phyloP scores from a whole-genome alignment of 73 alveolate species.

The Durusdinium trenchii region DNA sequence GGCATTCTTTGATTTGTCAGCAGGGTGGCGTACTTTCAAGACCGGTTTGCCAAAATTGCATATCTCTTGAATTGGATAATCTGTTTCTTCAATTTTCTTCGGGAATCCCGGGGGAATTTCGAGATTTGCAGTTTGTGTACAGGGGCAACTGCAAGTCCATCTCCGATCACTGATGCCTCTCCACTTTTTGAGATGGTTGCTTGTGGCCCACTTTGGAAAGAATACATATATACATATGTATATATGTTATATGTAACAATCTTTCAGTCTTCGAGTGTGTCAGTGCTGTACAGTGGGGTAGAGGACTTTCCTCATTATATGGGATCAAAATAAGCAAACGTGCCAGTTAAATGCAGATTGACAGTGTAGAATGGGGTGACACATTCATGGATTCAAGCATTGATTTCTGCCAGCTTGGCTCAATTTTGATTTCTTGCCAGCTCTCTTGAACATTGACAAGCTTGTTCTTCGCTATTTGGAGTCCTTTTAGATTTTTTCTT shows the following conservation, averaged over 20 bases:
- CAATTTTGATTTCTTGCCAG: neutral
- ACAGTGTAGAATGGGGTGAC: neutral
- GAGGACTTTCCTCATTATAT: no score
- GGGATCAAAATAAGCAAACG: neutral
- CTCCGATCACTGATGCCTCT: constrained; percentile 57
- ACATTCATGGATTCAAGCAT: neutral
- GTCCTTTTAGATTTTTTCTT: no score
- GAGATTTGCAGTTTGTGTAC: constrained; percentile 28
- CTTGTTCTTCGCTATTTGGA: no score
- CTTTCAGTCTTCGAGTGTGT: neutral
- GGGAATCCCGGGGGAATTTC: neutral
- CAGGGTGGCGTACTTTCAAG: neutral
- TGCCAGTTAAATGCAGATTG: neutral
- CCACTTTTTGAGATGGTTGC: no score
- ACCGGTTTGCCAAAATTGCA: neutral
- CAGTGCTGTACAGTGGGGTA: constrained; percentile 69
- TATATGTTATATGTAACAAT: no score
- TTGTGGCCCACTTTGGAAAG: no score
- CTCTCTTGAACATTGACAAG: neutral
- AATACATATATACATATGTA: no score
- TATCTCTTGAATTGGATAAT: neutral
- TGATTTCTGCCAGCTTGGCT: constrained; percentile 9
- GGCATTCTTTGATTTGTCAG: constrained; percentile 7
- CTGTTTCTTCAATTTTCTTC: neutral
- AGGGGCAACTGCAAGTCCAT: constrained; percentile 3